Base-by-base conservation (phyloP, 1,284 basidiomycete genomes). In the Gomphus sp. region DNA sequence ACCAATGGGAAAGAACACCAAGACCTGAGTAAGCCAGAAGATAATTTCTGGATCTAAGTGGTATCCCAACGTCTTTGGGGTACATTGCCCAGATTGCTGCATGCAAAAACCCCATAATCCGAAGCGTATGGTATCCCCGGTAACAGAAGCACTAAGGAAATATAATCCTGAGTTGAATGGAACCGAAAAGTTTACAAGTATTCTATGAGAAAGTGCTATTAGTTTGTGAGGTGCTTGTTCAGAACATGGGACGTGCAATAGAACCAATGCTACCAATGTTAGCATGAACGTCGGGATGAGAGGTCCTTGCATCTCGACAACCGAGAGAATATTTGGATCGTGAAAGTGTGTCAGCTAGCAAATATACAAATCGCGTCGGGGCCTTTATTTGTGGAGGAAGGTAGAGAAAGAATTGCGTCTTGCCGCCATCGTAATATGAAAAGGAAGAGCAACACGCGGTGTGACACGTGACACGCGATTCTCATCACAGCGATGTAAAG, bases 241-340 rank as follows among this genome's bases (percentile, higher is more conserved):
- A 3, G 28, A 14, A 25, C 10, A 22, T 18, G 50, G 28, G 33
- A 67, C 68, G 43, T 59, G 69, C 69, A 70, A 61, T 25, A 71
- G 59, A 16, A 65, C 63, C 18, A 67, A 55, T 18, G 65, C 64
- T 43, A 59, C 63, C 43, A 67, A 16, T 10, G 62, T 65, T 70
- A 78, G 58, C 79, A 80, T 22, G 49, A 60, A 57, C 8, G 41
- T 56, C 62, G 61, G 56, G 37, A 50, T 67, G 5, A 71, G 75
- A 39, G 73, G 70, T 7, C 47, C 49, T 36, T 31, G 47, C 43
- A 44, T 36, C 12, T 4, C 9, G n/a, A 22, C n/a, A n/a, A n/a
- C n/a, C n/a, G n/a, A n/a, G 47, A 25, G 39, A 50, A 37, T 57
- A 41, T 47, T 22, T 9, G 28, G n/a, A 16, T 49, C 45, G 39